phyloP scores from a whole-genome alignment of 2,329 filamentous ascomycete species.

The Clonostachys chloroleuca region DNA sequence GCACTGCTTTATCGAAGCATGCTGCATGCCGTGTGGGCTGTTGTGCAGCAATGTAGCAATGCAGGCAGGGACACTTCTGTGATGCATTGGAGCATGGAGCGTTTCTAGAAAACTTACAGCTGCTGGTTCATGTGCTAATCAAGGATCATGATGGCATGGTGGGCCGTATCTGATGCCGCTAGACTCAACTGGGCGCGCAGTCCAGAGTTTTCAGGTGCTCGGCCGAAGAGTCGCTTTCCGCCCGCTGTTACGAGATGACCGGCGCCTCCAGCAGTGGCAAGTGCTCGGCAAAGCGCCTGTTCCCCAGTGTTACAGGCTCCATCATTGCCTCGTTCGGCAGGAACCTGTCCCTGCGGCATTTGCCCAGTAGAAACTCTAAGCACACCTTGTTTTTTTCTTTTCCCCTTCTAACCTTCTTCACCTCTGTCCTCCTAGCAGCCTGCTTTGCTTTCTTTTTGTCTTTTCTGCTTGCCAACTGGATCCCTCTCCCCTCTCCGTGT shows the following conservation, averaged over 20 bases:
- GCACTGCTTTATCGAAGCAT: no score
- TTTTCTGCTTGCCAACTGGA: conserved; percentile 1
- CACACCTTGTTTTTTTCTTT: conserved; percentile 5
- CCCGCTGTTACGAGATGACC: conserved; percentile 4
- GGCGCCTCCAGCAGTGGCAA: neutral
- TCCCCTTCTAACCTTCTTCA: conserved; percentile 3
- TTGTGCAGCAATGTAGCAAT: no score
- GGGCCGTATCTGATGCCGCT: no score
- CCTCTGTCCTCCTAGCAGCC: conserved; percentile 1
- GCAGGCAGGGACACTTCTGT: no score
- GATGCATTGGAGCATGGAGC: no score
- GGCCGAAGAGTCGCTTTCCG: conserved; percentile 10
- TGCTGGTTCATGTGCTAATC: no score
- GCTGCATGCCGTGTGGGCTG: no score
- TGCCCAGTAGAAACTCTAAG: conserved; percentile 1
- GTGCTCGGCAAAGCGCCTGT: neutral
- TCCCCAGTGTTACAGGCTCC: neutral
- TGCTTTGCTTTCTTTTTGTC: conserved; percentile 7
- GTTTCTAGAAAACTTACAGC: no score
- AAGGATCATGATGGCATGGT: no score
- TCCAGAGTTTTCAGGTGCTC: neutral
- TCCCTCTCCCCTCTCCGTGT: conserved; percentile 1
- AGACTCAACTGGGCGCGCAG: no score
- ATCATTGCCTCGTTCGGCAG: neutral
- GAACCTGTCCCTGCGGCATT: neutral